Evolutionary conservation across 805 yeast species (phyloP).

Genomic region (Wickerhamiella brachini): DNA sequence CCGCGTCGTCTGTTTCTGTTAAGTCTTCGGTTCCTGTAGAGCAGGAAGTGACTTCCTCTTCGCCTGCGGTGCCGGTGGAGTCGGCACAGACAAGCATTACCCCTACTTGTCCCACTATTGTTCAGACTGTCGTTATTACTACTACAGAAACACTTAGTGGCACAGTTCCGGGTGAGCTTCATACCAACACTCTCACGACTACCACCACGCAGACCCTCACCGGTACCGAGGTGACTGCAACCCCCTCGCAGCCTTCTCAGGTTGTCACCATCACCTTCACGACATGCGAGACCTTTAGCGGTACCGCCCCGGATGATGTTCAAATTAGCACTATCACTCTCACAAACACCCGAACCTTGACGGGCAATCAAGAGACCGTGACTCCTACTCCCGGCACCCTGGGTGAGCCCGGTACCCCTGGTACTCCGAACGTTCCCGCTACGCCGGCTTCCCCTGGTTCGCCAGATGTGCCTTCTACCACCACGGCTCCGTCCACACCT

Average conservation of each 20-base stretch:
- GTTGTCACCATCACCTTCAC: too few species aligned
- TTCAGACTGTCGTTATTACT: background rate
- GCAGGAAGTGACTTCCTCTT: too few species aligned
- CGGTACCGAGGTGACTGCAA: too few species aligned
- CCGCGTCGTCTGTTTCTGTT: background rate
- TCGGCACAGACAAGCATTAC: too few species aligned
- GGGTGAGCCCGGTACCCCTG: background rate
- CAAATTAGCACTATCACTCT: too few species aligned
- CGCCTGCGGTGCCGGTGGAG: too few species aligned
- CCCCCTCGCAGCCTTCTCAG: too few species aligned
- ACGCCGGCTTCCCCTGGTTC: background rate
- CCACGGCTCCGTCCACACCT: background rate
- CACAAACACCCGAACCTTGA: background rate
- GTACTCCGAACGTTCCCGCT: background rate
- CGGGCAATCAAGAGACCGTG: background rate
- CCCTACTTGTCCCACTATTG: background rate
- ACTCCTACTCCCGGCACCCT: background rate
- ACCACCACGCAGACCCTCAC: background rate
- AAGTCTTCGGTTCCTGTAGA: too few species aligned
- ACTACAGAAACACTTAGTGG: background rate
- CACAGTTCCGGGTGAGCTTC: background rate
- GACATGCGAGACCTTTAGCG: too few species aligned
- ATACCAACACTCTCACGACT: background rate
- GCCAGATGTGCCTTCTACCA: background rate
- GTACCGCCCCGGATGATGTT: too few species aligned